phyloP scores from a whole-genome alignment of 305 asterid species.

The Caryopteris hybrid region DNA sequence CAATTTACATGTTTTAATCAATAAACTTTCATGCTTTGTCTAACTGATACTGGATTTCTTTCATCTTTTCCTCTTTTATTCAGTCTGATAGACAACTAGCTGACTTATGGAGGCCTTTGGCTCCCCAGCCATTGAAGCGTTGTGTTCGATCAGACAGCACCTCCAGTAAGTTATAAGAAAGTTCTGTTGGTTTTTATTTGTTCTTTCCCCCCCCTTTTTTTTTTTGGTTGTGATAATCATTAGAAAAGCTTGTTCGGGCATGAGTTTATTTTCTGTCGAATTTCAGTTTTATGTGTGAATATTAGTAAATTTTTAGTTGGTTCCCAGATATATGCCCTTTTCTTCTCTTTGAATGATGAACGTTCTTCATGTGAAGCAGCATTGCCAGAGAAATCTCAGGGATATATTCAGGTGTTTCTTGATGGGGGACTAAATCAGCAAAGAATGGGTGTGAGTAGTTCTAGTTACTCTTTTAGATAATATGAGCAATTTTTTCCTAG shows the following conservation, averaged over 20 bases:
- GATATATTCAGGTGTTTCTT: slow-evolving; percentile 89
- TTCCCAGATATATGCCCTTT: too few relatives aligned
- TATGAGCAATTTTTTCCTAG: not conserved
- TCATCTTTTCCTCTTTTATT: slow-evolving; percentile 10
- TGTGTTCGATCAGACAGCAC: slow-evolving; percentile 27
- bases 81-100: slow-evolving; percentile 50
- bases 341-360: not conserved
- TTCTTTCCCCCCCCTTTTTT: not conserved
- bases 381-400: slow-evolving; percentile 66
- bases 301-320: not conserved
- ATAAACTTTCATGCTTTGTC: slow-evolving; percentile 15
- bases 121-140: slow-evolving; percentile 61
- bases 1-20: not conserved
- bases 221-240: not conserved
- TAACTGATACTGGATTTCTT: slow-evolving; percentile 1
- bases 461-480: slow-evolving; percentile 11
- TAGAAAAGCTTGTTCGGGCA: not conserved
- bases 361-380: slow-evolving; percentile 35
- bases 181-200: not conserved
- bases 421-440: slow-evolving; percentile 99
- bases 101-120: slow-evolving; percentile 74
- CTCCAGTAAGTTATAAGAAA: slow-evolving; percentile 42
- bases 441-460: slow-evolving; percentile 84
- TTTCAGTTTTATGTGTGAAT: not conserved
- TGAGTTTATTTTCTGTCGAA: not conserved